Percentiles rank a stretch among this genome's conserved stretches.
Conservation (phyloP, 78 protist species). For the Dictyostelium citrinum region DNA sequence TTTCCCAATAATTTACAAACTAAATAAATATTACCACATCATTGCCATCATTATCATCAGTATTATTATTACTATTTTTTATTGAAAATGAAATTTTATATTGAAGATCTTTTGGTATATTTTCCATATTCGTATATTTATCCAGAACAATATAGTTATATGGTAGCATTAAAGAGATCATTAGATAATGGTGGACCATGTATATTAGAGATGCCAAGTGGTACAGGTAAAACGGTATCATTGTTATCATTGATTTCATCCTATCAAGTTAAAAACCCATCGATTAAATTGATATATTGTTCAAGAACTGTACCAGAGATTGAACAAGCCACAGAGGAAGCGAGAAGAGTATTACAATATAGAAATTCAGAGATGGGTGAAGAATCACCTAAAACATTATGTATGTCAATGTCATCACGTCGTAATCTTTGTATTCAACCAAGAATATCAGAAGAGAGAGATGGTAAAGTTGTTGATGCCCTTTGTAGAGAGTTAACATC, state of each 20-base stretch:
- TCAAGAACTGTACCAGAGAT: constrained; percentile 99
- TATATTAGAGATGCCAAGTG: constrained; percentile 99
- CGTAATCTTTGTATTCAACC: constrained; percentile 93
- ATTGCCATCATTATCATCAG: too few species aligned
- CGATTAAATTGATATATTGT: constrained; percentile 91
- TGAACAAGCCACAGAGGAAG: constrained; percentile 91
- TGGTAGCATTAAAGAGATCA: constrained; percentile 92
- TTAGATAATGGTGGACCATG: constrained; percentile 91
- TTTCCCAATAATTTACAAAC: too few species aligned
- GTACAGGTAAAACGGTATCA: constrained; percentile 99
- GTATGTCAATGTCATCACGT: constrained; percentile 92
- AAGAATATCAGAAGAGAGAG: constrained; percentile 61
- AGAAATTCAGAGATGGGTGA: constrained; percentile 57
- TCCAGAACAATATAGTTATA: constrained; percentile 98
- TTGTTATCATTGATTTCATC: constrained; percentile 91
- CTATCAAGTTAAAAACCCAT: constrained; percentile 79
- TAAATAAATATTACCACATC: too few species aligned
- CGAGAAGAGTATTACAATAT: constrained; percentile 75
- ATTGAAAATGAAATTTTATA: constrained; percentile 83
- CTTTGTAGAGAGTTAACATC: constrained; percentile 86
- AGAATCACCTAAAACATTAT: constrained; percentile 58
- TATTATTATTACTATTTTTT: too few species aligned
- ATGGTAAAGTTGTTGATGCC: constrained; percentile 78
- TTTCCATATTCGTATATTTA: constrained; percentile 97
- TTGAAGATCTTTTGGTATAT: constrained; percentile 93